Percentiles rank a stretch among this genome's conserved stretches.
Conservation (phyloP, 768 basidiomycete genomes). For the Tricholoma sp. region DNA sequence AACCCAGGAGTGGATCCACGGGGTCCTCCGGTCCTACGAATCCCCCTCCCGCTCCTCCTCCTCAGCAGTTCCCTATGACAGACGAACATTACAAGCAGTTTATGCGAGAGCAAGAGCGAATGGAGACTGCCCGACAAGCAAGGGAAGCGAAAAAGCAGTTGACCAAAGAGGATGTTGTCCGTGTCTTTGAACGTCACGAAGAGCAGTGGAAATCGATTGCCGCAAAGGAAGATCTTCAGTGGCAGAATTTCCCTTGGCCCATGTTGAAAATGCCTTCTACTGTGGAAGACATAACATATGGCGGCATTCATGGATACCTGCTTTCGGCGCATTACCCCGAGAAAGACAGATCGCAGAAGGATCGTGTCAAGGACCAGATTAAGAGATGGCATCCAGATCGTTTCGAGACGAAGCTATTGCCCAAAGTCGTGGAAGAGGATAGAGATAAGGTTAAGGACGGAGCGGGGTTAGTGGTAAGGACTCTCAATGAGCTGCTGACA, state of each 20-base stretch:
- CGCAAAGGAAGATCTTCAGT: conserved; percentile 40
- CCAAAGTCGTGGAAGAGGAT: conserved; percentile 59
- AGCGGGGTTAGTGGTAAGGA: conserved; percentile 67
- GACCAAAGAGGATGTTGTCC: conserved; percentile 51
- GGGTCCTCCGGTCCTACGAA: conserved; percentile 24
- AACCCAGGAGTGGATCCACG: conserved; percentile 30
- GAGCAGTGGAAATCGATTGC: conserved; percentile 51
- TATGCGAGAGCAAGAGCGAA: conserved; percentile 58
- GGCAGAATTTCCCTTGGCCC: conserved; percentile 76
- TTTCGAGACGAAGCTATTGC: conserved; percentile 65
- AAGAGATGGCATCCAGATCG: conserved; percentile 80
- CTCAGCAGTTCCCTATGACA: conserved; percentile 27
- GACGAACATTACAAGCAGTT: conserved; percentile 67
- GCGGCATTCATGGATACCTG: conserved; percentile 57
- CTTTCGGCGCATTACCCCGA: conserved; percentile 50
- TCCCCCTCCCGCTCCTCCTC: conserved; percentile 14
- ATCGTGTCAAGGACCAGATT: conserved; percentile 71
- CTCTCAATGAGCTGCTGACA: conserved; percentile 64
- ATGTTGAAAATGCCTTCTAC: conserved; percentile 49
- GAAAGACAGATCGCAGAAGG: conserved; percentile 54
- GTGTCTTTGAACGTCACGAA: conserved; percentile 58
- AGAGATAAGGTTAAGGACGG: conserved; percentile 64
- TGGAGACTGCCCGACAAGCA: conserved; percentile 51
- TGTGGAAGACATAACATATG: conserved; percentile 57
- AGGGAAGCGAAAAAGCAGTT: conserved; percentile 46